These are phyloP conservation scores for Myxozyma udenii DNA, from an alignment of 805 yeast species.

Conservation along the genomic window DNA sequence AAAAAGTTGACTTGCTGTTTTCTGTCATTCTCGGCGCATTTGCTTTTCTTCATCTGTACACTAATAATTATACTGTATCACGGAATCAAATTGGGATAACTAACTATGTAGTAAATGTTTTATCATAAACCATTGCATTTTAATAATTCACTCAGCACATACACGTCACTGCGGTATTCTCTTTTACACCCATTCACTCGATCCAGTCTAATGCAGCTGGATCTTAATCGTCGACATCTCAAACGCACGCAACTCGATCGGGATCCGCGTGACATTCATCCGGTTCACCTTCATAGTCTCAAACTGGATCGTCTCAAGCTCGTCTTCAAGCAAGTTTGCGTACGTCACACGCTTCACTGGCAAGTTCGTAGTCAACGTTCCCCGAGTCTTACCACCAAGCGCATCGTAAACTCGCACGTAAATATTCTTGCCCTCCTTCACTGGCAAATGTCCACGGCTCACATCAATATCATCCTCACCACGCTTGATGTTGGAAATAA, in stretches of 20 bases:
- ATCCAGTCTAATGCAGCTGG: conserved; percentile 29
- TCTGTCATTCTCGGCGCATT: not conserved
- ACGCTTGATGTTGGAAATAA: conserved; percentile 76
- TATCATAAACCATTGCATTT: too few species aligned
- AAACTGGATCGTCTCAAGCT: conserved; percentile 37
- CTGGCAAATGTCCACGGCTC: conserved; percentile 42
- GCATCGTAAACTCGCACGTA: conserved; percentile 80
- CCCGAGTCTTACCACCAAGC: conserved; percentile 72
- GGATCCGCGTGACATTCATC: conserved; percentile 35
- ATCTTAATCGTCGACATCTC: conserved; percentile 69
- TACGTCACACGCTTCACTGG: conserved; percentile 55
- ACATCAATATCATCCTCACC: conserved; percentile 72
- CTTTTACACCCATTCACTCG: not conserved
- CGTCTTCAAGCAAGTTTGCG: conserved; percentile 45
- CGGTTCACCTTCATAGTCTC: conserved; percentile 22
- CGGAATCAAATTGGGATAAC: not conserved
- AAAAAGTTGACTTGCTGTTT: not conserved
- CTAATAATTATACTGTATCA: not conserved
- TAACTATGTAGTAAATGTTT: too few species aligned
- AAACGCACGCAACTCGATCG: conserved; percentile 62
- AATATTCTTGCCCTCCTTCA: conserved; percentile 46
- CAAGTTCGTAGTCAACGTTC: conserved; percentile 48
- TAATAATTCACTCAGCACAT: too few species aligned
- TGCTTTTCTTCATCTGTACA: not conserved
- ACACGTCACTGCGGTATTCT: not conserved